Conservation (phyloP, 164 flowering plant species). For the Berberis thunbergii region DNA sequence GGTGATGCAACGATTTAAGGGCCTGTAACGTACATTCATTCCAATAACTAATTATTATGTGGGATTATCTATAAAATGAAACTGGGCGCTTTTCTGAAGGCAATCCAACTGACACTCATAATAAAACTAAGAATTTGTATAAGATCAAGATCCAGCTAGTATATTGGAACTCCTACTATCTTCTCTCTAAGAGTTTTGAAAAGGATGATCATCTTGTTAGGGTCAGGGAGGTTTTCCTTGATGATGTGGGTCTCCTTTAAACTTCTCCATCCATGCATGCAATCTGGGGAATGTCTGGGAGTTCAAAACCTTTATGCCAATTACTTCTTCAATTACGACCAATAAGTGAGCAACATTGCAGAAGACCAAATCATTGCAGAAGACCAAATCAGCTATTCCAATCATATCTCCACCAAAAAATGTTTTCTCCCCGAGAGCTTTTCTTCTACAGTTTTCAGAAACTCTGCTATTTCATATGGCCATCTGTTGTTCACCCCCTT, state of each 20-base stretch:
- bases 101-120: no score
- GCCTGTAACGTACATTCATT: no score
- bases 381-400: neutral
- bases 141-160: no score
- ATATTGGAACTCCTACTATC: neutral
- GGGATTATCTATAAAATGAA: no score
- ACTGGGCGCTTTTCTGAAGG: no score
- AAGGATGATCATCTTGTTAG: neutral
- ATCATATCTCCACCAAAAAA: neutral
- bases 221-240: neutral
- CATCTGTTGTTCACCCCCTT: neutral
- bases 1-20: no score
- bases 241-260: neutral
- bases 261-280: neutral
- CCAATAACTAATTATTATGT: no score
- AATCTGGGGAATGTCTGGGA: neutral
- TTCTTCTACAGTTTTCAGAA: neutral
- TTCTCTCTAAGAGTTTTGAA: neutral
- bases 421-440: neutral
- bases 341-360: neutral
- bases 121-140: no score
- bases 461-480: neutral
- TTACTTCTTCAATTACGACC: neutral
- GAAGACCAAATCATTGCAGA: neutral
- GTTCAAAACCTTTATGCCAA: neutral